Base-by-base conservation (phyloP, 306 rosid genomes). In the Delonix regia region DNA sequence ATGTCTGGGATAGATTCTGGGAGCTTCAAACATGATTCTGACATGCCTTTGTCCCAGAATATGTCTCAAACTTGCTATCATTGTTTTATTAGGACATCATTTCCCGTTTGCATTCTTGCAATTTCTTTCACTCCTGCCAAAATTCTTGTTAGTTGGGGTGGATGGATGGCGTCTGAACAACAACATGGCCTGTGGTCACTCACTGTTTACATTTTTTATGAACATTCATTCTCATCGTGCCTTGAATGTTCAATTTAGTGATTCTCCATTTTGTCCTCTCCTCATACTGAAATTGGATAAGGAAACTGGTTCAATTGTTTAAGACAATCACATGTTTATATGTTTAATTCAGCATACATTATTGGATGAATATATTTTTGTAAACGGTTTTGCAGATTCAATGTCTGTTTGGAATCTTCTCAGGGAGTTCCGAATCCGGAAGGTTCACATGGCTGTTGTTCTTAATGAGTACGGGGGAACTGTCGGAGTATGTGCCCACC, bases 401-500 rank as follows among this genome's bases (percentile, higher is more conserved):
- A 96, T 96, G 99, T 96, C 94, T 30, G 98, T 96, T 62, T 96
- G 99, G 99, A 93, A 96, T 90, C 99, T 96, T 89, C 98, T 96
- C 70, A 88, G 99, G 82, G 99, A 96, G 89, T 96, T 96, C 62
- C 91, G 98, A 81, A 93, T 96, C 84, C 87, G 97, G 83, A 93
- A 96, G 80, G 99, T 96, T 85, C 99, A 96, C 98, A 96, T 96
- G 98, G 98, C 99, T 24, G 97, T 96, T 62, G 98, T 96, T 79
- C 97, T 91, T 74, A 96, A 96, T 0, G 99, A 96, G 88, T 96
- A 96, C 36, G 99, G 99, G 67, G 99, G 99, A 84, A 96, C 99
- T 83, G 90, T 96, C 39, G 99, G 99, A 81, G 99, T 96, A 89
- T 45, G 98, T 90, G 38, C 44, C 69, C 68, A 3, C 74, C 22